phyloP scores from a whole-genome alignment of 176 grass and related monocot species.

The Avena insularis region DNA sequence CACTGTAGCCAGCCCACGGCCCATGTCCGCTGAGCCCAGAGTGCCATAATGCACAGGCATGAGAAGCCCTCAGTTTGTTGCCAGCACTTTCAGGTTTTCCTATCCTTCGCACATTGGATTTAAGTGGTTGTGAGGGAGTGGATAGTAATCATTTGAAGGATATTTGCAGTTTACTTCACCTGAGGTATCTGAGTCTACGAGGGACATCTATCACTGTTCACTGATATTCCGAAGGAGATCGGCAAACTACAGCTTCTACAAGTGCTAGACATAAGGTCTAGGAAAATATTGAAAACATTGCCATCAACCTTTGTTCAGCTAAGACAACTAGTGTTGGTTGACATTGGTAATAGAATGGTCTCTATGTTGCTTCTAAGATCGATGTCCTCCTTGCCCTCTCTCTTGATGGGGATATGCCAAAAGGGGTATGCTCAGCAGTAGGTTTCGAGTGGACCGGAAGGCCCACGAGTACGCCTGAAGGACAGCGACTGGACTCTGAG shows the following conservation, averaged over 20 bases:
- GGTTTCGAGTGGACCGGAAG: too few species aligned
- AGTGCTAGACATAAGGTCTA: background rate
- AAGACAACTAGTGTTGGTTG: background rate
- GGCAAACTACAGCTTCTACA: conserved; percentile 10
- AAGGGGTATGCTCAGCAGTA: too few species aligned
- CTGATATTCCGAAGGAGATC: background rate
- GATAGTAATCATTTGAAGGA: background rate
- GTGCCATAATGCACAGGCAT: too few species aligned
- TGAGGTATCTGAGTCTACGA: background rate
- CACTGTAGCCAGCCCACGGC: too few species aligned
- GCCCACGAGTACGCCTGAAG: too few species aligned
- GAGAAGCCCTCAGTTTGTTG: background rate
- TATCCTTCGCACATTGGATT: background rate
- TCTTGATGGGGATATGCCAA: too few species aligned
- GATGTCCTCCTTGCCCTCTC: background rate
- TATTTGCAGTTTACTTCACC: conserved; percentile 27
- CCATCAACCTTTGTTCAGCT: background rate
- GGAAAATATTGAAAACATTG: background rate
- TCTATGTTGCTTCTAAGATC: background rate
- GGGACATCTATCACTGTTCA: background rate
- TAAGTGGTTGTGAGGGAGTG: background rate
- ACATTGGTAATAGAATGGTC: background rate
- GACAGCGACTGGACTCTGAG: too few species aligned
- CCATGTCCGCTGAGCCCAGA: too few species aligned
- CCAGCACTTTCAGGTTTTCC: background rate